Evolutionary conservation across 2,329 filamentous ascomycete species (phyloP).

Genomic region (Fusarium tupiense): DNA sequence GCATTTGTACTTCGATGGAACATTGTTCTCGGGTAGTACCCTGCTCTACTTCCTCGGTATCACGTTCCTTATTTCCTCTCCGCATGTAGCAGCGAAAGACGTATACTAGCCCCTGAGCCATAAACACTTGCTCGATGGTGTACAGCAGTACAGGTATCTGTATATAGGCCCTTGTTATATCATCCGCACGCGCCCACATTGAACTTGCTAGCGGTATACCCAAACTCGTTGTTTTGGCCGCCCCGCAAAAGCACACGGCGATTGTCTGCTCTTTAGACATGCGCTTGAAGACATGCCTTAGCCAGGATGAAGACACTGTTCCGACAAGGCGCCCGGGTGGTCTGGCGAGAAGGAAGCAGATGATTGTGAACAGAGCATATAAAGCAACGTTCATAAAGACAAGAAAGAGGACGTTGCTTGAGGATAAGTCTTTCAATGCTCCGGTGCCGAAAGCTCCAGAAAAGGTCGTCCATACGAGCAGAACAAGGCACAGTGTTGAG

Average conservation of each 20-base stretch:
- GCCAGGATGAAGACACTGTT: conserved; percentile 25
- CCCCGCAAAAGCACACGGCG: conserved; percentile 77
- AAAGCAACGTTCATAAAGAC: conserved; percentile 74
- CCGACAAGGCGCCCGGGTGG: conserved; percentile 49
- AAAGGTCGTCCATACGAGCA: conserved; percentile 70
- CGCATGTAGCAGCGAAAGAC: conserved; percentile 59
- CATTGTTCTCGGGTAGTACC: neutral
- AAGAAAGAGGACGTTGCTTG: conserved; percentile 71
- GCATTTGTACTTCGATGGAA: neutral
- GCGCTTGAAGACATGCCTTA: conserved; percentile 54
- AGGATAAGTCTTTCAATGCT: conserved; percentile 67
- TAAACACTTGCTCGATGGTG: conserved; percentile 64
- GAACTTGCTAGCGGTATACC: conserved; percentile 74
- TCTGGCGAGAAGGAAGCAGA: conserved; percentile 65
- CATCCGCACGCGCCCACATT: conserved; percentile 69
- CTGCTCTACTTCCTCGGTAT: conserved; percentile 34
- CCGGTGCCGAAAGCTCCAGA: conserved; percentile 72
- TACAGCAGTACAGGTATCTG: conserved; percentile 73
- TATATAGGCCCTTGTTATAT: conserved; percentile 65
- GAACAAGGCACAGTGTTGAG: conserved; percentile 57
- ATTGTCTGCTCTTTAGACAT: conserved; percentile 71
- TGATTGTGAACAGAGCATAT: conserved; percentile 69
- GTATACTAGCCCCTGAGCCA: conserved; percentile 57
- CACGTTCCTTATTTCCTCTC: conserved; percentile 35
- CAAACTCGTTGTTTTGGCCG: conserved; percentile 76